Evolutionary conservation across 352 stramenopile species (phyloP).

Genomic region (Blastocystis sp.): DNA sequence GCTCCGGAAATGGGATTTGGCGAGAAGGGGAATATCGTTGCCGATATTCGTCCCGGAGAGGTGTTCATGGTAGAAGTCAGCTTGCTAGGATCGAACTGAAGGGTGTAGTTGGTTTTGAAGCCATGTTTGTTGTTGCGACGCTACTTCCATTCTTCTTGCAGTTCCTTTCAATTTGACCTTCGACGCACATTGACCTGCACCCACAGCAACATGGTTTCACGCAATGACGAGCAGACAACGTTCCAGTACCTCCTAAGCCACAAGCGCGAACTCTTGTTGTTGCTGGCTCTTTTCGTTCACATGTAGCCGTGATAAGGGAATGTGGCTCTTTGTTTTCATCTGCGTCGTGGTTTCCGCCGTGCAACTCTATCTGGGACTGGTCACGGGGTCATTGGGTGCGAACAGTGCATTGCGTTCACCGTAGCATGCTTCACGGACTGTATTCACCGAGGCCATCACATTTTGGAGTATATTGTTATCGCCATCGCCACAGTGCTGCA

Average conservation of each 20-base stretch:
- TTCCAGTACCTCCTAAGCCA: conserved; percentile 27
- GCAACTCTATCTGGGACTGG: conserved; percentile 5
- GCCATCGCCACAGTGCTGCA: conserved; percentile 25
- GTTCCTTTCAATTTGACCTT: no score
- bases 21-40: conserved; percentile 60
- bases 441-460: conserved; percentile 33
- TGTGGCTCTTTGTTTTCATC: conserved; percentile 50
- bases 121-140: not conserved
- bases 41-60: conserved; percentile 58
- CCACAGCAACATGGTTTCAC: conserved; percentile 1
- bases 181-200: not conserved
- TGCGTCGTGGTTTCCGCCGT: conserved; percentile 4
- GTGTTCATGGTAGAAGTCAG: conserved; percentile 30
- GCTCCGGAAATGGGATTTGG: conserved; percentile 61
- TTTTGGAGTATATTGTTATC: conserved; percentile 16
- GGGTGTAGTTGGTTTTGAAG: not conserved
- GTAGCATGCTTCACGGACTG: conserved; percentile 42
- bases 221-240: not conserved
- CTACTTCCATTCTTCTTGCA: not conserved
- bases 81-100: conserved; percentile 40
- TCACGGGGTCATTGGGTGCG: conserved; percentile 26
- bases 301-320: conserved; percentile 17
- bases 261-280: conserved; percentile 37
- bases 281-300: not conserved
- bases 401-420: not conserved